phyloP scores from a whole-genome alignment of 306 rosid genomes.

The Psophocarpus tetragonolobus region DNA sequence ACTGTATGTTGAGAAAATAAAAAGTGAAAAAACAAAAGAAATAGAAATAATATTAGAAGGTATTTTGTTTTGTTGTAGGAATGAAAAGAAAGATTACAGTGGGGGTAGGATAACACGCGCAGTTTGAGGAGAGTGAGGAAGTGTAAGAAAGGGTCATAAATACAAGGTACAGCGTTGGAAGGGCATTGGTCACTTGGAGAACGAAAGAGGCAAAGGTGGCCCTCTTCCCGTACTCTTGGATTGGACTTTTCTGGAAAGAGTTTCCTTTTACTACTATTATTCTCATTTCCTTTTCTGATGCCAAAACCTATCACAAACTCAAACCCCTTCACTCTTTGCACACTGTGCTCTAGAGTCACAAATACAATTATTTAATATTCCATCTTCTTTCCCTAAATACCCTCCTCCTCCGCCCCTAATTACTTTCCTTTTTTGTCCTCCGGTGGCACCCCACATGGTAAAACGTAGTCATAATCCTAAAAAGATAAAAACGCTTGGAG shows the following conservation, averaged over 20 bases:
- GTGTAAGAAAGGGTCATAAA: slow-evolving; percentile 39
- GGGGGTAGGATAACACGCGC: slow-evolving; percentile 25
- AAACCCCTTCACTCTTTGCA: not conserved
- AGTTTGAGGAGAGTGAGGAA: slow-evolving; percentile 28
- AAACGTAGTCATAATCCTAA: slow-evolving; percentile 41
- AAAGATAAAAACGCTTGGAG: slow-evolving; percentile 41
- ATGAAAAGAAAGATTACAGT: not conserved
- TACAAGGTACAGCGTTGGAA: slow-evolving; percentile 64
- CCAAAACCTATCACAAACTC: slow-evolving; percentile 38
- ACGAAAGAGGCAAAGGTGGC: slow-evolving; percentile 83
- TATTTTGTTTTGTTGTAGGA: not conserved
- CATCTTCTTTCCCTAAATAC: slow-evolving; percentile 31
- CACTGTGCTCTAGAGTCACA: not conserved
- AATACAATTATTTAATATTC: not conserved
- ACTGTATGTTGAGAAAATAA: too few relatives aligned
- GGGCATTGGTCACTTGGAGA: slow-evolving; percentile 57
- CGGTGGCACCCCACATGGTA: slow-evolving; percentile 34
- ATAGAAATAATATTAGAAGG: not conserved
- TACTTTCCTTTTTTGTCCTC: slow-evolving; percentile 34
- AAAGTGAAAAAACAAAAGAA: too few relatives aligned
- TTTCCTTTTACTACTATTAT: slow-evolving; percentile 61
- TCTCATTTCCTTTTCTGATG: slow-evolving; percentile 60
- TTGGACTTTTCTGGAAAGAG: slow-evolving; percentile 73
- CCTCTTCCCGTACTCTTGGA: slow-evolving; percentile 99
- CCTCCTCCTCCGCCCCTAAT: not conserved